Evolutionary conservation across 2,329 filamentous ascomycete genomes (phyloP).

Genomic region (Dactylellina drechsleri): DNA sequence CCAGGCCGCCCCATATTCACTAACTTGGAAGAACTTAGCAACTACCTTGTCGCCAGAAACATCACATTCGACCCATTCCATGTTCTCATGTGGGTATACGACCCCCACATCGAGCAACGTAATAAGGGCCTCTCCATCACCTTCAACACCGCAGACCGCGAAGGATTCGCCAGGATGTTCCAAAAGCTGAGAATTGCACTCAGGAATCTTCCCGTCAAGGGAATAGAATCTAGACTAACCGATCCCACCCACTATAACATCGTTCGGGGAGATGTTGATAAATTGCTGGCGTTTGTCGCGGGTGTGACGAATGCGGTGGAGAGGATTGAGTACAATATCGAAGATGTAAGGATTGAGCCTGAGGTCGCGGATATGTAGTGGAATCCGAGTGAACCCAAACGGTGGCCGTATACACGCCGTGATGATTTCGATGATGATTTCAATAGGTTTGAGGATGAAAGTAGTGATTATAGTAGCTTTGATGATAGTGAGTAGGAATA

Average conservation of each 20-base stretch:
- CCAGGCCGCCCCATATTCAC: not conserved
- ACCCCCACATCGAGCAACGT: not conserved
- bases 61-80: not conserved
- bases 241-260: not conserved
- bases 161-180: constrained; percentile 4
- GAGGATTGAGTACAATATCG: constrained; percentile 19
- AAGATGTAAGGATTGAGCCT: constrained; percentile 1
- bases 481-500: not conserved
- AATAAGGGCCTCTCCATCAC: not conserved
- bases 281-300: constrained; percentile 1
- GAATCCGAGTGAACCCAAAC: constrained; percentile 7
- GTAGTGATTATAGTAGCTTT: not conserved
- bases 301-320: not conserved
- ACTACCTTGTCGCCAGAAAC: not conserved
- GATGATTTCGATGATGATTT: not conserved
- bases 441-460: not conserved
- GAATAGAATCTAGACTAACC: not conserved
- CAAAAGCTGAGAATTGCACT: not conserved
- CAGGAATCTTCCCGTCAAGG: not conserved
- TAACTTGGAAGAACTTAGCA: constrained; percentile 25
- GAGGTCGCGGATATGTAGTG: constrained; percentile 8
- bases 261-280: not conserved
- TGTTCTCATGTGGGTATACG: constrained; percentile 11
- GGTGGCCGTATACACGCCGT: not conserved
- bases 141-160: constrained; percentile 7